Base-by-base conservation (phyloP, 352 stramenopile genomes). In the Phytophthora cryptogea region DNA sequence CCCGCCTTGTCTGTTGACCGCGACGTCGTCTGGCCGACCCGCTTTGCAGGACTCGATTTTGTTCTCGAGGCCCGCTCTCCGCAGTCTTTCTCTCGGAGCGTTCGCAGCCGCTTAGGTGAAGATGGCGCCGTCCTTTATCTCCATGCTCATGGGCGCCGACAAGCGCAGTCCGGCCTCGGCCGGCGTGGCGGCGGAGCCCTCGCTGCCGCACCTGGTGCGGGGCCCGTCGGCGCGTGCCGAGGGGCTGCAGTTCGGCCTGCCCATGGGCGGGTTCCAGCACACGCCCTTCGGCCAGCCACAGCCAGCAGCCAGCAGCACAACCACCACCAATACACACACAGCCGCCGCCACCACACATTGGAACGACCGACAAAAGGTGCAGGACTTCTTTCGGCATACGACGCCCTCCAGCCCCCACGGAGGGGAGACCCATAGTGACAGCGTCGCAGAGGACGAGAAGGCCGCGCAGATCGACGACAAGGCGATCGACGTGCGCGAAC, bases 71-170 rank as follows among this genome's bases (percentile, higher is more conserved):
- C 13, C 53, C 37, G 20, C 20, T 37, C 40, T 49, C 43, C 62
- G 27, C 47, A 54, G 41, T 66, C 53, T 49, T 28, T 47, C 49
- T 66, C 54, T 55, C 63, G 37, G 37, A 70, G 45, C 48, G 61
- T 66, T 72, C 49, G 46, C 49, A 35, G 44, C 49, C 50, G 42
- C 47, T 59, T 62, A 64, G 57, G 44, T 30, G 31, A 65, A 31
- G 27, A 87, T 87, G 77, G 60, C 77, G 64, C 74, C 77, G 54
- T 84, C 77, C 54, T 87, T 87, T 61, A 72, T 87, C 48, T 80
- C 77, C 31, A 72, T 79, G 74, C 70, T 87, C 51, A 80, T 87
- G 71, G 49, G 48, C 50, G 58, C 51, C 42, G 57, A 73, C 44
- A 68, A 68, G 55, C 49, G 44, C 16, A 43, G 39, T 43, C 13